Percentiles rank a stretch among this genome's conserved stretches.
Conservation (phyloP, 495 filamentous ascomycete species). For the Neurospora sp. region DNA sequence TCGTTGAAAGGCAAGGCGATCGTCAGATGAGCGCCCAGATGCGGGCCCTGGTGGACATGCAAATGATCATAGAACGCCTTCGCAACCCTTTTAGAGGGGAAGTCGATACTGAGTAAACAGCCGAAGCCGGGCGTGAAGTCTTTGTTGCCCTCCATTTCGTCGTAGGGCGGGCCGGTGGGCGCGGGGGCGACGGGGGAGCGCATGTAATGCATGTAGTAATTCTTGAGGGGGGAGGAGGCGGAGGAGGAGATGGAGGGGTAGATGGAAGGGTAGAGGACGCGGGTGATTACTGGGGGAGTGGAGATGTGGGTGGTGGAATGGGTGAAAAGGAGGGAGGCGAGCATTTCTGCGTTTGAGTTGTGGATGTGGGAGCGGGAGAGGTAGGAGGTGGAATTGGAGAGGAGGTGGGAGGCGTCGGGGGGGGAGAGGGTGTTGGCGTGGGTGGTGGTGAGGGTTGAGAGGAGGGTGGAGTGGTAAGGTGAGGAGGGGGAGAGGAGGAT, state of each 20-base stretch:
- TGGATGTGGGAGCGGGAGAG: slow-evolving; percentile 25
- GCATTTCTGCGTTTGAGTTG: slow-evolving; percentile 32
- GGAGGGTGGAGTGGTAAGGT: slow-evolving; percentile 18
- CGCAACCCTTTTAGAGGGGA: slow-evolving; percentile 19
- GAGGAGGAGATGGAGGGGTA: slow-evolving; percentile 4
- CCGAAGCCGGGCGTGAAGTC: slow-evolving; percentile 27
- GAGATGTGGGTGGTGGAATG: slow-evolving; percentile 1
- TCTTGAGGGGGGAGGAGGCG: too few relatives aligned
- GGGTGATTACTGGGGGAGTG: slow-evolving; percentile 18
- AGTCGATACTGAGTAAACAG: slow-evolving; percentile 29
- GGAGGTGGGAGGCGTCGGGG: slow-evolving; percentile 30
- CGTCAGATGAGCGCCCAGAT: slow-evolving; percentile 39
- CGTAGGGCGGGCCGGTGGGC: neutral
- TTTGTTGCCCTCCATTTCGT: slow-evolving; percentile 2
- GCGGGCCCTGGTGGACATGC: slow-evolving; percentile 33
- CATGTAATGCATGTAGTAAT: slow-evolving; percentile 27
- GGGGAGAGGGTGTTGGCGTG: slow-evolving; percentile 33
- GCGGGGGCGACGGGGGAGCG: slow-evolving; percentile 3
- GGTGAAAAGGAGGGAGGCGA: slow-evolving; percentile 27
- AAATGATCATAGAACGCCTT: slow-evolving; percentile 33
- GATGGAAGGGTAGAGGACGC: slow-evolving; percentile 28
- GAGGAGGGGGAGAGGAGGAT: slow-evolving; percentile 32
- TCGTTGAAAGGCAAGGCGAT: slow-evolving; percentile 32
- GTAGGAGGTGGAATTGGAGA: slow-evolving; percentile 32
- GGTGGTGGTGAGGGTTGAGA: slow-evolving; percentile 12